Evolutionary conservation across 2,329 filamentous ascomycete genomes (phyloP), one percentile per base, ranked within the genome.

Genomic region (Neoarthrinium moseri): DNA sequence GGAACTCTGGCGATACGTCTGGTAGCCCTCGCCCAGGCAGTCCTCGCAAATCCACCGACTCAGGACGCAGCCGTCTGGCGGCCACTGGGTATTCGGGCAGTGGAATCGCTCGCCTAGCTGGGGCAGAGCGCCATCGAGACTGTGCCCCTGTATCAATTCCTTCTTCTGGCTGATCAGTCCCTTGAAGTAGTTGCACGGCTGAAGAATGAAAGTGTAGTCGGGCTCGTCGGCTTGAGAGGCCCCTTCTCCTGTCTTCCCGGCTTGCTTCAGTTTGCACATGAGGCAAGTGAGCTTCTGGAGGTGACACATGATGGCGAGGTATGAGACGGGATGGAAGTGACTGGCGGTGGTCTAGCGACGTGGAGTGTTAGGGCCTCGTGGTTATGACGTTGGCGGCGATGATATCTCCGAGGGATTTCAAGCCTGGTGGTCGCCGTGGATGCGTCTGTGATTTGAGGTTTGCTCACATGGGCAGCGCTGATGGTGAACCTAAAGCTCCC

Each of bases 31-130:
- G 3, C 21, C 12, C 8, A 52, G 22, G 38, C 51, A 57, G 4
- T 46, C 17, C 12, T 57, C 55, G 39, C 53, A 56, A 13, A 53
- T 20, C 5, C 49, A 46, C 8, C 24, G 10, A 15, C 18, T 44
- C 18, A 30, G 7, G 6, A 29, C 13, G 24, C 48, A 26, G 8
- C 13, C 10, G 13, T 35, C 15, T 4, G 47, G 40, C 2, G 56
- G 54, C 56, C 54, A 56, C 26, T 38, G 23, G 10, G 56, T 13
- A 0, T 50, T 24, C 3, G 47, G 39, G 23, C 51, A 56, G 36
- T 50, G 43, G 26, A 48, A 39, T 8, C 49, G 47, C 20, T 41
- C 18, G 12, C 21, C 37, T 20, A 24, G 29, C 3, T 29, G 23
- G 4, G 35, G 26, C 21, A 23, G n/a, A n/a, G n/a, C n/a, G 17